Percentiles rank a stretch among this genome's conserved stretches.
Conservation (phyloP, 2,329 filamentous ascomycete genomes). For the Talaromyces islandicus region DNA sequence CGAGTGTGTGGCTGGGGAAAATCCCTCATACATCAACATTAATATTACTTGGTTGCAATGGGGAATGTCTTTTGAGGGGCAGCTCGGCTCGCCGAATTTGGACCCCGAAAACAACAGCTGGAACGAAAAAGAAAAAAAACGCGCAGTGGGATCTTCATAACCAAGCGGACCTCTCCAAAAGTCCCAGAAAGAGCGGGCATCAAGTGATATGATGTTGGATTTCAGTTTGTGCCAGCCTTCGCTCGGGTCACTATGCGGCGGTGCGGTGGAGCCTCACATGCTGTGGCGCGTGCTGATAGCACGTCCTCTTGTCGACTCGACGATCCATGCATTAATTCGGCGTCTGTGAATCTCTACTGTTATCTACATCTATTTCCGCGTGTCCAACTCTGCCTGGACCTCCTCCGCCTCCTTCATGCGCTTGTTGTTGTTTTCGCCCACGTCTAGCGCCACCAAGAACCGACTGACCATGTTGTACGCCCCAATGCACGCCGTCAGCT, state of each 20-base stretch:
- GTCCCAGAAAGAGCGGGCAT: too few relatives aligned
- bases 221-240: constrained; percentile 5
- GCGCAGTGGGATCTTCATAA: neutral
- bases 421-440: constrained; percentile 38
- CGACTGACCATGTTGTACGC: constrained; percentile 84
- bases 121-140: neutral
- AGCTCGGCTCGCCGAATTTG: neutral
- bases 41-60: neutral
- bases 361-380: neutral
- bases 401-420: constrained; percentile 63
- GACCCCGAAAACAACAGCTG: neutral
- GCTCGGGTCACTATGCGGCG: constrained; percentile 12
- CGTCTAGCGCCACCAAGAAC: constrained; percentile 77
- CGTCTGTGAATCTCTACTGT: neutral
- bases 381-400: constrained; percentile 45
- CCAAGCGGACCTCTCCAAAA: too few relatives aligned
- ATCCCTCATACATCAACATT: constrained; percentile 11
- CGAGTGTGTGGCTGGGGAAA: constrained; percentile 12
- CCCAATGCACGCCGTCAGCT: constrained; percentile 79
- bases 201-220: constrained; percentile 5
- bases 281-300: neutral
- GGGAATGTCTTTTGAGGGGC: neutral
- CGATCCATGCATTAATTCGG: neutral
- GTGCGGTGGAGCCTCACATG: constrained; percentile 7
- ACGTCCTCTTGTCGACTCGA: neutral